phyloP scores from a whole-genome alignment of 805 yeast species.

The Geotrichum ghanense region DNA sequence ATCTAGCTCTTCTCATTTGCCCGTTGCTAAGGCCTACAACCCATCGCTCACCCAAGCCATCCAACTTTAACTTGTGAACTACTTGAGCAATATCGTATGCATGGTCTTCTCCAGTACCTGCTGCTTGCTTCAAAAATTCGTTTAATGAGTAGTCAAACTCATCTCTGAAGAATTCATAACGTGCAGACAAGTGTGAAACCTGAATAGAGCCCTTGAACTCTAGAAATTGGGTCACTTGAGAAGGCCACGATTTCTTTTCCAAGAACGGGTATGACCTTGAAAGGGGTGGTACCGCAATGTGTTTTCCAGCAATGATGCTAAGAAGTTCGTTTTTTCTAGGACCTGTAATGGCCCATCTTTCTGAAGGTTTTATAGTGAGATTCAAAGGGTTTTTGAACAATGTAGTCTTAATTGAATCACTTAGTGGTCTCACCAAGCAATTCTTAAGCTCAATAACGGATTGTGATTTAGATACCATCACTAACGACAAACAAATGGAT shows the following conservation, averaged over 20 bases:
- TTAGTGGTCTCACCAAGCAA: not conserved
- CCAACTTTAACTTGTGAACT: conserved; percentile 40
- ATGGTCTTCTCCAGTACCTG: conserved; percentile 14
- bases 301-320: conserved; percentile 44
- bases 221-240: conserved; percentile 33
- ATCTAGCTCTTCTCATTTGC: conserved; percentile 80
- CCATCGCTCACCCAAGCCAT: conserved; percentile 57
- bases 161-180: conserved; percentile 82
- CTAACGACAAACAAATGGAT: no score
- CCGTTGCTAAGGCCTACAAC: conserved; percentile 86
- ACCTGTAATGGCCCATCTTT: conserved; percentile 48
- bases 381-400: conserved; percentile 33
- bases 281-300: conserved; percentile 38
- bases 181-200: conserved; percentile 69
- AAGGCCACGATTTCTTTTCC: conserved; percentile 32
- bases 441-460: no score
- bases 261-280: conserved; percentile 47
- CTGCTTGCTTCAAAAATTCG: conserved; percentile 42
- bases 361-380: conserved; percentile 28
- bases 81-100: conserved; percentile 27
- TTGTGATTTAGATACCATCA: no score
- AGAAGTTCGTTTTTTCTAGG: conserved; percentile 44
- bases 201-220: conserved; percentile 37
- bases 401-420: conserved; percentile 4
- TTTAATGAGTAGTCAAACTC: conserved; percentile 65